These are phyloP conservation scores for Ilex paraguariensis DNA, from an alignment of 305 asterid species.

Conservation along the genomic window DNA sequence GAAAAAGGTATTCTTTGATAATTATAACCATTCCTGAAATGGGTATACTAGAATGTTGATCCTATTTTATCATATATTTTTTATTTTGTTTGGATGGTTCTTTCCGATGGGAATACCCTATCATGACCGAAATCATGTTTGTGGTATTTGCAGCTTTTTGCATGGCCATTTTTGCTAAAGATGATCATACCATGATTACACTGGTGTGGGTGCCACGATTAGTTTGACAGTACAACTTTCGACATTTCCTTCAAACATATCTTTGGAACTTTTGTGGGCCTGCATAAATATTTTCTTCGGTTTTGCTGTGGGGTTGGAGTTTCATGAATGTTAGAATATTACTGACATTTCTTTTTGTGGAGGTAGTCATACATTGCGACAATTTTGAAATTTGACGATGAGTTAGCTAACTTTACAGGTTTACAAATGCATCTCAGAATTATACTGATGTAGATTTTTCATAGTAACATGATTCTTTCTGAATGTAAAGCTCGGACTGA, in stretches of 20 bases:
- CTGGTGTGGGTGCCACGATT: slow-evolving; percentile 93
- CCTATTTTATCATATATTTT: slow-evolving; percentile 10
- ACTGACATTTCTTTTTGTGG: too few relatives aligned
- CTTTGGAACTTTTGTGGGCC: background rate
- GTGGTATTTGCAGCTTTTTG: slow-evolving; percentile 50
- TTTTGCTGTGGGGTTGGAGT: slow-evolving; percentile 3
- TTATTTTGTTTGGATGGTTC: background rate
- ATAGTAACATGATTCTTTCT: slow-evolving; percentile 48
- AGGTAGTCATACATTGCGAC: too few relatives aligned
- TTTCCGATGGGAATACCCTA: slow-evolving; percentile 1
- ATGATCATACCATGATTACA: slow-evolving; percentile 78
- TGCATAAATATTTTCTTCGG: background rate
- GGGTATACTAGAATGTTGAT: slow-evolving; percentile 47
- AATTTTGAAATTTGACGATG: too few relatives aligned
- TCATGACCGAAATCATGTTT: background rate
- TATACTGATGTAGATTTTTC: slow-evolving; percentile 75
- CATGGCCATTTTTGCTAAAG: slow-evolving; percentile 75
- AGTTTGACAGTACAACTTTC: slow-evolving; percentile 14
- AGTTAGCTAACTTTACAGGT: slow-evolving; percentile 42
- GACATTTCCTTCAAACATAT: slow-evolving; percentile 10
- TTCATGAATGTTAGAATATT: background rate
- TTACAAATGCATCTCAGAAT: slow-evolving; percentile 92
- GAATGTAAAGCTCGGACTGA: slow-evolving; percentile 82
- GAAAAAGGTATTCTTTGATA: slow-evolving; percentile 94
- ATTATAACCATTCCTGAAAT: slow-evolving; percentile 95